Base-by-base conservation (phyloP, 2,329 filamentous ascomycete species). In the Talaromyces sp. region DNA sequence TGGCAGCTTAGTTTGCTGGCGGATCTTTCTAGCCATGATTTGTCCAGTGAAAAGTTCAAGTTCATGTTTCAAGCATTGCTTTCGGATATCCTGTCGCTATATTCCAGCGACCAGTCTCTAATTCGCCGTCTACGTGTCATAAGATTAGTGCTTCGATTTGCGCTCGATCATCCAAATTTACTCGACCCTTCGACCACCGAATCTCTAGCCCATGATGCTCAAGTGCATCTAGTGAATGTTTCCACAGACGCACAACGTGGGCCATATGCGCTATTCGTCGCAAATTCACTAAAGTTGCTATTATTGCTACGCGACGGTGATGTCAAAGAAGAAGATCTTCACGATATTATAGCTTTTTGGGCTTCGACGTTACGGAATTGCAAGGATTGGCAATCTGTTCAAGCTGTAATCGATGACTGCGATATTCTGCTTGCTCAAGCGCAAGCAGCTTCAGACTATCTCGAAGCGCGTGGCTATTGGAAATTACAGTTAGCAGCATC, bases 401-500 rank as follows among this genome's bases (percentile, higher is more conserved):
- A 75, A 14, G 69, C 72, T 12, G 71, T 73, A 14, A 69, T 88
- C n/a, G 82, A 85, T 52, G 80, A 85, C 66, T 67, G 78, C 7
- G 76, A 80, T 18, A 73, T 75, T 52, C 81, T 84, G 71, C 65
- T 84, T 14, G 68, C 78, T 33, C 82, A 86, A 57, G 73, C 89
- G 40, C 78, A 81, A 60, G 78, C 81, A 1, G 73, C 85, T 44
- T 77, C 82, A 7, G 83, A 86, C 62, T 88, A 82, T 67, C 77
- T 87, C 4, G 81, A 82, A 56, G 81, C 86, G 44, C 81, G 84
- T 62, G 86, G 85, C 1, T 76, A 83, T 35, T 82, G 82, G 67
- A 80, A 79, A 56, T 69, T 80, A 28, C 78, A 80, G 48, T 69
- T 86, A 54, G 76, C 77, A 8, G 74, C 80, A n/a, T 73, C 86